phyloP scores from a whole-genome alignment of 2,329 filamentous ascomycete genomes.

The Penicillium vulpinum region DNA sequence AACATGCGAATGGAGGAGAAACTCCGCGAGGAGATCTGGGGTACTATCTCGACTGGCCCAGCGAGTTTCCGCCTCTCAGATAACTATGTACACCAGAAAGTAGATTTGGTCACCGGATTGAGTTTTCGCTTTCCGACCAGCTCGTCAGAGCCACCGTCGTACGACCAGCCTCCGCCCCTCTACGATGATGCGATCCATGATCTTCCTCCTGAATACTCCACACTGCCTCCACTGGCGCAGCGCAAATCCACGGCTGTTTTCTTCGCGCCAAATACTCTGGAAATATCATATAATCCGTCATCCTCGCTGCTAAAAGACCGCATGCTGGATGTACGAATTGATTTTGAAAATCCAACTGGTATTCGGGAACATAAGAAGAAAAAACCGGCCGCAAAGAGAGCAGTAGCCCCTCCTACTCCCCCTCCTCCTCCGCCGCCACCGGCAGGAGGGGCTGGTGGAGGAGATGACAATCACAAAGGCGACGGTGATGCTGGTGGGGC shows the following conservation, averaged over 20 bases:
- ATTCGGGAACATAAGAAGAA: slow-evolving; percentile 41
- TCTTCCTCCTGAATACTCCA: slow-evolving; percentile 37
- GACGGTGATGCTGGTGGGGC: slow-evolving; percentile 36
- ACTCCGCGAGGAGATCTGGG: slow-evolving; percentile 15
- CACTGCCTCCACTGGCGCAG: slow-evolving; percentile 29
- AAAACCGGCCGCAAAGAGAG: slow-evolving; percentile 22
- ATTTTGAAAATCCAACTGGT: slow-evolving; percentile 26
- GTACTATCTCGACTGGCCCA: neutral
- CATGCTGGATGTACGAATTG: slow-evolving; percentile 18
- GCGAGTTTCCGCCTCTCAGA: neutral
- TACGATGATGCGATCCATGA: slow-evolving; percentile 36
- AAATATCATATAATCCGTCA: slow-evolving; percentile 6
- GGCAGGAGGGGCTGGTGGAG: slow-evolving; percentile 35
- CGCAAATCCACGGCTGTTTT: slow-evolving; percentile 15
- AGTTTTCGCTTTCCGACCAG: slow-evolving; percentile 7
- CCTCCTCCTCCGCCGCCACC: slow-evolving; percentile 19
- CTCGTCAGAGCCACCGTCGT: slow-evolving; percentile 16
- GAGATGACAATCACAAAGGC: slow-evolving; percentile 40
- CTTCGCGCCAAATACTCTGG: slow-evolving; percentile 6
- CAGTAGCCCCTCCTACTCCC: slow-evolving; percentile 12
- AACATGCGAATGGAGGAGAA: slow-evolving; percentile 7
- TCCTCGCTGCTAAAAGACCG: slow-evolving; percentile 12
- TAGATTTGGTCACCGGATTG: slow-evolving; percentile 4
- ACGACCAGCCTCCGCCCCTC: slow-evolving; percentile 31
- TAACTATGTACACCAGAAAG: neutral